Conservation (phyloP, 305 asterid species). For the Lippia alba region DNA sequence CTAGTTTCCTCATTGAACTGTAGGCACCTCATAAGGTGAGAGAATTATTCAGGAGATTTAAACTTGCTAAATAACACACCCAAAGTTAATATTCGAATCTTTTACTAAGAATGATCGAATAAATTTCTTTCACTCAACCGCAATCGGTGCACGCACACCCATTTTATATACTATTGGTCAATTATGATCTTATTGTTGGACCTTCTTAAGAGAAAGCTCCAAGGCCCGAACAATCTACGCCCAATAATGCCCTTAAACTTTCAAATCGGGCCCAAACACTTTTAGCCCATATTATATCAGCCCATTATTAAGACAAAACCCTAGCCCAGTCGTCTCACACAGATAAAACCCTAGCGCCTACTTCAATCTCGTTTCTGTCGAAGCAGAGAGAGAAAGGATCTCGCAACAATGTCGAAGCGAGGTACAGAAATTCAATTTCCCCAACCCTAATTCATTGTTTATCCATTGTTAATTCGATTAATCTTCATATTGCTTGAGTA, state of each 20-base stretch:
- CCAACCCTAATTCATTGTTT: neutral
- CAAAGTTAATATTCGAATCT: too few species aligned
- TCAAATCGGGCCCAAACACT: conserved; percentile 5
- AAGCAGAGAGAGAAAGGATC: neutral
- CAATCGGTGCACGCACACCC: too few species aligned
- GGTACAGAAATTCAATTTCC: conserved; percentile 26
- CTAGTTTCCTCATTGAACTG: too few species aligned
- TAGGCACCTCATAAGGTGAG: too few species aligned
- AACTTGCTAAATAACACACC: too few species aligned
- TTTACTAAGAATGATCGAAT: too few species aligned
- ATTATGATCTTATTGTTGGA: too few species aligned
- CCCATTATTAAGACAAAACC: conserved; percentile 20
- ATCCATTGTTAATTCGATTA: neutral
- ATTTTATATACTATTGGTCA: too few species aligned
- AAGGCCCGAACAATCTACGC: neutral
- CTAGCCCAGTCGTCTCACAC: conserved; percentile 33
- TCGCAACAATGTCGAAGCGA: conserved; percentile 50
- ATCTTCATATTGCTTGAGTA: neutral
- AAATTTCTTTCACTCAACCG: too few species aligned
- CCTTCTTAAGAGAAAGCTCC: too few species aligned
- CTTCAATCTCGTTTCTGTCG: neutral
- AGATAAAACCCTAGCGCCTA: conserved; percentile 42
- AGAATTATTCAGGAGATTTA: too few species aligned
- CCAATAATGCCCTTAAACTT: neutral
- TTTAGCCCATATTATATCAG: neutral